Evolutionary conservation across 495 filamentous ascomycete genomes (phyloP).

Genomic region (Penicillium psychrofluorescens): DNA sequence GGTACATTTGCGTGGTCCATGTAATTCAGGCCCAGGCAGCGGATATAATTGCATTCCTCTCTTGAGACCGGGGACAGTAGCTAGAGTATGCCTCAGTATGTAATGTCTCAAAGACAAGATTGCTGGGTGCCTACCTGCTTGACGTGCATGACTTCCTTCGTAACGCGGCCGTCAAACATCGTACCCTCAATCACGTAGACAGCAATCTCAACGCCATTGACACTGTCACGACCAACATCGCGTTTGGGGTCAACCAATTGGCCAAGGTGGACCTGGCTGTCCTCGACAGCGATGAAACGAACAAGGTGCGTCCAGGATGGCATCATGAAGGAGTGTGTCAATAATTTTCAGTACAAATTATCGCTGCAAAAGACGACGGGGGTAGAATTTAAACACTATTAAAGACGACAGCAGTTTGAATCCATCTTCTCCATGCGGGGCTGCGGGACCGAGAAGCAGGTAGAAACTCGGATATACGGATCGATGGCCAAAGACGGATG

Average conservation of each 20-base stretch:
- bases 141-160: slow-evolving; percentile 25
- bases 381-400: too few species aligned
- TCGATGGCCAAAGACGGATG: too few species aligned
- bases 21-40: slow-evolving; percentile 42
- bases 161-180: slow-evolving; percentile 31
- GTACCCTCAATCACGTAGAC: slow-evolving; percentile 27
- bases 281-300: slow-evolving; percentile 31
- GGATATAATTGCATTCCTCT: slow-evolving; percentile 28
- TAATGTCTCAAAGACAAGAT: neutral
- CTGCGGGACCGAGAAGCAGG: too few species aligned
- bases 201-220: slow-evolving; percentile 25
- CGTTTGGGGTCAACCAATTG: slow-evolving; percentile 11
- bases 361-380: too few species aligned
- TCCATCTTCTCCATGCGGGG: too few species aligned
- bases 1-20: slow-evolving; percentile 27
- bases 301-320: slow-evolving; percentile 27
- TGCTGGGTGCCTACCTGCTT: slow-evolving; percentile 8
- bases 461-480: too few species aligned
- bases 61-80: slow-evolving; percentile 25
- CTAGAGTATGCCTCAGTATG: slow-evolving; percentile 1
- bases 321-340: too few species aligned
- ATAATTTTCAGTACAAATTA: too few species aligned
- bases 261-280: slow-evolving; percentile 28
- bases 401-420: too few species aligned
- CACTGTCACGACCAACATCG: slow-evolving; percentile 29